These are phyloP conservation scores for Xanthoconium stramineum DNA, from an alignment of 768 basidiomycete species.

Conservation along the genomic window DNA sequence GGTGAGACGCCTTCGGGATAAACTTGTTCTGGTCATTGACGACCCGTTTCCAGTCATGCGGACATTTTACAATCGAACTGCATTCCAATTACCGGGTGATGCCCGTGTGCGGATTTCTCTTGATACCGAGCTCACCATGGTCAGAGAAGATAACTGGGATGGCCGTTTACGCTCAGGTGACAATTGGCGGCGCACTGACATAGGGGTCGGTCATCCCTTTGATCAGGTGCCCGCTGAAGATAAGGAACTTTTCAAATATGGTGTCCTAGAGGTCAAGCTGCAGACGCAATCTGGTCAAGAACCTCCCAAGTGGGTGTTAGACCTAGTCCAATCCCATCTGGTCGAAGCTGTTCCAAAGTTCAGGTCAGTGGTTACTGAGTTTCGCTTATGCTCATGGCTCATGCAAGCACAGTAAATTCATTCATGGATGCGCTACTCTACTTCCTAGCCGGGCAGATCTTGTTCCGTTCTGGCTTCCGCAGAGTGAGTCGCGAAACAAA, in stretches of 20 bases:
- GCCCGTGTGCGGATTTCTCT: constrained; percentile 98
- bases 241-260: constrained; percentile 94
- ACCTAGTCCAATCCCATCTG: constrained; percentile 91
- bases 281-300: constrained; percentile 96
- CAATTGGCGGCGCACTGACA: constrained; percentile 94
- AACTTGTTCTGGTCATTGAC: background rate
- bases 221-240: constrained; percentile 70
- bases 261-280: constrained; percentile 94
- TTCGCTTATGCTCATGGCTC: background rate
- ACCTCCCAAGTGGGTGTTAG: constrained; percentile 94
- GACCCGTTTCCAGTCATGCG: constrained; percentile 66
- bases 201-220: constrained; percentile 92
- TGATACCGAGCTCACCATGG: constrained; percentile 92
- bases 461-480: constrained; percentile 98
- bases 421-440: constrained; percentile 93
- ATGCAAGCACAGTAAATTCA: constrained; percentile 67
- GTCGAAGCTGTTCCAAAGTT: constrained; percentile 99
- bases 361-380: constrained; percentile 45
- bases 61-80: constrained; percentile 97
- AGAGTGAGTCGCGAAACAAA: constrained; percentile 52
- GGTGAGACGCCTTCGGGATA: constrained; percentile 44
- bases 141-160: constrained; percentile 98
- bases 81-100: constrained; percentile 98
- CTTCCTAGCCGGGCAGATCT: constrained; percentile 91
- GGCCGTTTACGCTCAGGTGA: constrained; percentile 67